Evolutionary conservation across 306 rosid genomes (phyloP).

Genomic region (Coriaria nepalensis): DNA sequence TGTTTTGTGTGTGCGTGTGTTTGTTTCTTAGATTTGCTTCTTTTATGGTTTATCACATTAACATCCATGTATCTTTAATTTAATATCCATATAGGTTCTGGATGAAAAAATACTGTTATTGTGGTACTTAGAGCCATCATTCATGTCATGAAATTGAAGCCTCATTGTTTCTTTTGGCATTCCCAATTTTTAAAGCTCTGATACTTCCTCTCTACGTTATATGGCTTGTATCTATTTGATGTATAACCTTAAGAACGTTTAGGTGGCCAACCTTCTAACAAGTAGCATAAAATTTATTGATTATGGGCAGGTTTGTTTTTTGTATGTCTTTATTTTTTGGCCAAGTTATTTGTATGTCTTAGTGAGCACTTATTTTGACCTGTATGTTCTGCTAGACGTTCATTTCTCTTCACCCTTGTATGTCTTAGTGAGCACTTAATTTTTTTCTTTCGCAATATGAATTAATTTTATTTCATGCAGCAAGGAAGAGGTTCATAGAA

Average conservation of each 20-base stretch:
- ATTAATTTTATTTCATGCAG: conserved; percentile 32
- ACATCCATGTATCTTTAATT: no score
- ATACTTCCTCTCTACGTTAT: background rate
- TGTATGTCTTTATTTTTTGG: conserved; percentile 1
- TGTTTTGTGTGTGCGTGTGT: no score
- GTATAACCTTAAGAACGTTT: background rate
- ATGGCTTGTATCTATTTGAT: background rate
- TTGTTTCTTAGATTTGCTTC: no score
- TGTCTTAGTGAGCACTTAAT: no score
- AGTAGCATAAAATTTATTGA: background rate
- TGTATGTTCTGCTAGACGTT: background rate
- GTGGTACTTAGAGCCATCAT: no score
- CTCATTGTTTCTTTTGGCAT: background rate
- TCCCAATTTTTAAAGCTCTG: background rate
- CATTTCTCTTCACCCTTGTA: background rate
- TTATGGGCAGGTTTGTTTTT: no score
- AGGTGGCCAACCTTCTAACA: conserved; percentile 1
- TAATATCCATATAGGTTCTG: no score
- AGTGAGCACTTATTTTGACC: background rate
- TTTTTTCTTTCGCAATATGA: conserved; percentile 3
- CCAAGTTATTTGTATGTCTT: background rate
- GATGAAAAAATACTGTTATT: no score
- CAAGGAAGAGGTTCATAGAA: conserved; percentile 72
- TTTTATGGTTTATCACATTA: no score
- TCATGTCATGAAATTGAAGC: background rate